Base-by-base conservation (phyloP, 208 protist genomes). In the Crithidia brevicula region DNA sequence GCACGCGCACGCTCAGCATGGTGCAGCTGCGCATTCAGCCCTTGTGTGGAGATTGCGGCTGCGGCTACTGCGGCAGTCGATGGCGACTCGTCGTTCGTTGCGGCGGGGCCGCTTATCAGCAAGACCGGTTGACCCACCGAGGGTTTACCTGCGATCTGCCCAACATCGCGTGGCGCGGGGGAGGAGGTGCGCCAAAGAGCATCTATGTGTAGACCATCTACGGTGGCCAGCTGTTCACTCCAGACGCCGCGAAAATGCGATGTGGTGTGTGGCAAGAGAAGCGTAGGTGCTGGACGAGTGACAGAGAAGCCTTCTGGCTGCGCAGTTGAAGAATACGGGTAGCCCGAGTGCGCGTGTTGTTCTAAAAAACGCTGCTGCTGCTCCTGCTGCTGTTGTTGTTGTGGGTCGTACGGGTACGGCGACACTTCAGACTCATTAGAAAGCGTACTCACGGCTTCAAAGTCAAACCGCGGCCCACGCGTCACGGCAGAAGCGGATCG, bases 391-490 rank as follows among this genome's bases (percentile, higher is more conserved):
- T 42, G 36, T 42, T 42, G 43, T 22, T 22, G 43, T 18, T 49
- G 43, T n/a, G 13, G 47, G 25, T 52, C 22, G 13, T 52, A 7
- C 11, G 5, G 43, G 20, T 11, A 18, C 10, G 16, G 43, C 5
- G n/a, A 5, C 1, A n/a, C 7, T 20, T 42, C 52, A 28, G 33
- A 25, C 18, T 58, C 52, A 25, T 38, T 61, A 27, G 60, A 56
- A 38, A 74, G 60, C 1, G 28, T 8, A n/a, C 59, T 67, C 60
- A 74, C 60, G 23, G 56, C 33, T 25, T 74, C 69, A 4, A 50
- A 13, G 52, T 74, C 69, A 42, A 74, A 74, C n/a, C n/a, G n/a
- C n/a, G n/a, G n/a, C n/a, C n/a, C n/a, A n/a, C n/a, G n/a, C n/a
- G 8, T 43, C 2, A 25, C 52, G 52, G 18, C 22, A 49, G 13